Base-by-base conservation (phyloP, 495 filamentous ascomycete species). In the Lepidopterella palustris region DNA sequence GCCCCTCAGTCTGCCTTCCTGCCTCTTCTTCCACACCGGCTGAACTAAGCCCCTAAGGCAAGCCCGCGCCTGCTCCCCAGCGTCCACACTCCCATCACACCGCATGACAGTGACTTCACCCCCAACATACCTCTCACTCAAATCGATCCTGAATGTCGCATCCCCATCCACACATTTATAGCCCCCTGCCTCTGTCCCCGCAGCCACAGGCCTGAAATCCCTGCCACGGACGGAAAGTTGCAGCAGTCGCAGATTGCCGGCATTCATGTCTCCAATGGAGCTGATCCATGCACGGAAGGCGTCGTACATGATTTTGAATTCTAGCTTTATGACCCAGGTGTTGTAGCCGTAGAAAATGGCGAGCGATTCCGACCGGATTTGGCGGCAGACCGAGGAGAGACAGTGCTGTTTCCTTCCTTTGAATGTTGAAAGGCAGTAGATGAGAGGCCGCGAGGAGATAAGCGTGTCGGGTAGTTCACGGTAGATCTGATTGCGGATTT, bases 391-490 rank as follows among this genome's bases (percentile, higher is more conserved):
- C 51, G 60, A 57, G 48, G 64, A 60, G 8, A 67, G 57, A 20
- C 60, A 60, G 60, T 67, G 64, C 45, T 67, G 64, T 35, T 59
- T 63, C 20, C 50, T 29, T 55, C 61, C 61, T 1, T 51, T 53
- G 32, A 67, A 67, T 51, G 60, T 67, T 28, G 60, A 63, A 53
- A 67, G 64, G 57, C 64, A 67, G 64, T 67, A 67, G 31, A 67
- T 67, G 45, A 67, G 64, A 24, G 64, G 64, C 25, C 59, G 42
- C 8, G 60, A 54, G 25, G 56, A 56, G 35, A 67, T 57, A 26
- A 67, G 53, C 6, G 47, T 50, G 60, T 63, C 60, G 47, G 60
- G 60, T 32, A 67, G 57, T 40, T 62, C n/a, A n/a, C 40, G 58
- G 60, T 63, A 67, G 52, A 67, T 63, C 35, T 67, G 60, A 60